These are phyloP conservation scores for Eustoma russellianum DNA, from an alignment of 257 asterid genomes.

Conservation along the genomic window DNA sequence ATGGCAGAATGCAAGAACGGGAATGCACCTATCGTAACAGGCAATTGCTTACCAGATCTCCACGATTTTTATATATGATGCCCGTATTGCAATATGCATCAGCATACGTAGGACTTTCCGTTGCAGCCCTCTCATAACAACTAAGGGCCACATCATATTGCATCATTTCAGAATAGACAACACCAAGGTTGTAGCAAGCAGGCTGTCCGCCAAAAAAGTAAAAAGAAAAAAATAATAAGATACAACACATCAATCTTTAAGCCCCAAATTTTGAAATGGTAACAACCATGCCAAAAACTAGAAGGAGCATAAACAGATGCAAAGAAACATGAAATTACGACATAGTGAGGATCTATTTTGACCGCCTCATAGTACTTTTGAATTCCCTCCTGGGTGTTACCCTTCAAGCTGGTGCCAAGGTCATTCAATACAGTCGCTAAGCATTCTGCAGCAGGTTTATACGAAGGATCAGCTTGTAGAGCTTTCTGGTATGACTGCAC, in stretches of 20 bases:
- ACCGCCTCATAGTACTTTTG: conserved; percentile 94
- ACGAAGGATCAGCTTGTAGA: conserved; percentile 64
- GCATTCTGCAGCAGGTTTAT: conserved; percentile 92
- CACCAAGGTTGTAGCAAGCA: conserved; percentile 98
- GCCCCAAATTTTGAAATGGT: background rate
- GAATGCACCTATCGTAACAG: conserved; percentile 79
- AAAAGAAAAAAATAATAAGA: conserved; percentile 2
- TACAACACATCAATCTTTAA: conserved; percentile 8
- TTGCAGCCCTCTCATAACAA: conserved; percentile 95
- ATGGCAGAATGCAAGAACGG: conserved; percentile 7
- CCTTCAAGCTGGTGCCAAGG: conserved; percentile 96
- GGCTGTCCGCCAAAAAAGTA: conserved; percentile 59
- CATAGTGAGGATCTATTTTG: conserved; percentile 80
- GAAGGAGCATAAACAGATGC: background rate
- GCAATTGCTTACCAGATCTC: conserved; percentile 96
- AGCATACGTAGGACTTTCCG: conserved; percentile 96
- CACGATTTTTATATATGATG: conserved; percentile 89
- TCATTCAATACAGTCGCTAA: conserved; percentile 90
- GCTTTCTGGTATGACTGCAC: conserved; percentile 97
- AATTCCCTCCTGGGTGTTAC: conserved; percentile 92
- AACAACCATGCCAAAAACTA: background rate
- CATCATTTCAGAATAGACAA: conserved; percentile 98
- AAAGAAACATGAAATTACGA: conserved; percentile 46
- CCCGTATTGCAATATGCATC: conserved; percentile 99
- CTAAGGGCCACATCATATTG: conserved; percentile 90